Base-by-base conservation (phyloP, 163 green algal species). In the Chloromonas sp. region DNA sequence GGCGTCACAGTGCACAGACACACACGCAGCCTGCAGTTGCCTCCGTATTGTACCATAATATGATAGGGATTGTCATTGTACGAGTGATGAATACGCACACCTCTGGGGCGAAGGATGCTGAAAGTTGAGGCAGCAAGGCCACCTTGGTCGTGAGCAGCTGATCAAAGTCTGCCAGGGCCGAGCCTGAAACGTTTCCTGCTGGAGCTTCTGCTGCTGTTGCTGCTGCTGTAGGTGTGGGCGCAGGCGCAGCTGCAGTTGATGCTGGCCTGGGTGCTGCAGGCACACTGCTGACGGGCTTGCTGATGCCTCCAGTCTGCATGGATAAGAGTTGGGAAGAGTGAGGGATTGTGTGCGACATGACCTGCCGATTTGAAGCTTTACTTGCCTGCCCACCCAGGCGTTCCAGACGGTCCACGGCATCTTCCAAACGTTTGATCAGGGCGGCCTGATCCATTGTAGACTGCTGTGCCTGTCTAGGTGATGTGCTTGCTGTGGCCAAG, bases 91-190 rank as follows among this genome's bases (percentile, higher is more conserved):
- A 82, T 1, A 82, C n/a, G 2, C 36, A 14, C 60, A 70, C 59
- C 81, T 0, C 83, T 85, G n/a, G 86, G 89, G 2, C 84, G 87
- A 60, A 84, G 87, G 3, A 89, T 94, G 83, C 92, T 95, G 0
- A 95, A 91, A 92, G 90, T 11, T 74, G 89, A 0, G 90, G 88
- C 8, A 89, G 87, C 81, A 86, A 95, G 70, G 93, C 90, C 2
- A 83, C 95, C 81, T 81, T 86, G 86, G 87, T 90, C 14, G 70
- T 13, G 1, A 77, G 0, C 58, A 58, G 61, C 36, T 77, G 81
- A 84, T 58, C 74, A 2, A 57, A 36, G 2, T 79, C 60, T 60
- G 13, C 59, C 59, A 62, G 61, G 60, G 60, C 13, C 60, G 8
- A 62, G n/a, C 14, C 79, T 60, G 1, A 36, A 13, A 58, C 79